These are phyloP conservation scores for Sanghuangporus sanghuang DNA, from an alignment of 1,284 basidiomycete species.

Conservation along the genomic window DNA sequence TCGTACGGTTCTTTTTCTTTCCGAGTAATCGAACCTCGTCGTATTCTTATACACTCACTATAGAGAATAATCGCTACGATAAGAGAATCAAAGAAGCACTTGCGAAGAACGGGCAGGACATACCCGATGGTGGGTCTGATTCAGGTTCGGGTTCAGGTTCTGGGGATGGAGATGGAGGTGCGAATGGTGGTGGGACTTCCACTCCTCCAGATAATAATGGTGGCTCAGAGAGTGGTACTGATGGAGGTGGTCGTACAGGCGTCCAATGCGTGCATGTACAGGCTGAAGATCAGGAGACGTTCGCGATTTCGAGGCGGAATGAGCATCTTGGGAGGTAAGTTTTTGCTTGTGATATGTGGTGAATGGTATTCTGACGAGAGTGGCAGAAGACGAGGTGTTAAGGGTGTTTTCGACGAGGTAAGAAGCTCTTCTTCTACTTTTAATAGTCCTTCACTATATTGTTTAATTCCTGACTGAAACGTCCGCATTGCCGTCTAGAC, in stretches of 20 bases:
- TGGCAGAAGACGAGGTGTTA: background rate
- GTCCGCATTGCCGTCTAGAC: background rate
- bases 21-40: background rate
- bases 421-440: background rate
- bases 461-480: background rate
- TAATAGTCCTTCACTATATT: background rate
- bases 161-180: constrained; percentile 2
- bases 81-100: constrained; percentile 16
- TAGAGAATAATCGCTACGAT: constrained; percentile 18
- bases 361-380: background rate
- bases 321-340: background rate
- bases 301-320: background rate
- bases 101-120: constrained; percentile 9
- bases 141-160: background rate
- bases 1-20: constrained; percentile 1
- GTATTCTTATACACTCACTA: background rate
- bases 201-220: background rate
- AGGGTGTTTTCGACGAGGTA: constrained; percentile 5
- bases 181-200: background rate
- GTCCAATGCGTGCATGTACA: constrained; percentile 3
- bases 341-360: background rate
- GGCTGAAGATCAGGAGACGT: background rate
- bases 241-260: background rate
- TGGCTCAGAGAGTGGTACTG: background rate
- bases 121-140: constrained; percentile 2